Conservation (phyloP, 805 yeast species). For the Scheffersomyces spartinae region DNA sequence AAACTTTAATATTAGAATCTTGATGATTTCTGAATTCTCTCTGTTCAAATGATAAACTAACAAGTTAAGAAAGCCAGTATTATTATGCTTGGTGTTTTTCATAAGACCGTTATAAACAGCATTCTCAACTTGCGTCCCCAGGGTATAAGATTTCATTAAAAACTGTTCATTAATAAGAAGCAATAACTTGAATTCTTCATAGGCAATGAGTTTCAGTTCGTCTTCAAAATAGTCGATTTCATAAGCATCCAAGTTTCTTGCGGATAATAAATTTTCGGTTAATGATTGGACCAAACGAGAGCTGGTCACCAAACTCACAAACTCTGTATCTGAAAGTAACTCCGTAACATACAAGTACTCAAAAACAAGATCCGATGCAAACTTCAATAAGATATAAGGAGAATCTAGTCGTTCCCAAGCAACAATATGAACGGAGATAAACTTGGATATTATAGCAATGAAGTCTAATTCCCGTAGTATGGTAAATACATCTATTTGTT, state of each 20-base stretch:
- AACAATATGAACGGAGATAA: conserved; percentile 16
- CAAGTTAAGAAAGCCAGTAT: conserved; percentile 63
- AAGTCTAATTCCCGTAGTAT: conserved; percentile 16
- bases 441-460: conserved; percentile 16
- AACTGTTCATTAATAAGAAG: conserved; percentile 80
- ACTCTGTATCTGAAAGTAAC: conserved; percentile 22
- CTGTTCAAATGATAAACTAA: conserved; percentile 56
- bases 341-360: conserved; percentile 27
- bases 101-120: conserved; percentile 44
- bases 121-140: too few relatives aligned
- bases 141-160: conserved; percentile 49
- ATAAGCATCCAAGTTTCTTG: conserved; percentile 23
- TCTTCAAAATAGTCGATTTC: conserved; percentile 35
- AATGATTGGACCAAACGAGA: conserved; percentile 17
- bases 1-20: conserved; percentile 69
- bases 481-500: too few relatives aligned
- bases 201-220: conserved; percentile 39
- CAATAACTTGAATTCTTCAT: conserved; percentile 58
- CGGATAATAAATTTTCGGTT: conserved; percentile 17
- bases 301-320: conserved; percentile 14
- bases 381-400: conserved; percentile 22
- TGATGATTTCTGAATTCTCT: conserved; percentile 56
- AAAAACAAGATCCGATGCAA: conserved; percentile 28
- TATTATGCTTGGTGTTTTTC: conserved; percentile 28
- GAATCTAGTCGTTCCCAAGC: conserved; percentile 9